Base-by-base conservation (phyloP, 225 moss, liverwort and hornwort species). In the Takakia lepidozioides region DNA sequence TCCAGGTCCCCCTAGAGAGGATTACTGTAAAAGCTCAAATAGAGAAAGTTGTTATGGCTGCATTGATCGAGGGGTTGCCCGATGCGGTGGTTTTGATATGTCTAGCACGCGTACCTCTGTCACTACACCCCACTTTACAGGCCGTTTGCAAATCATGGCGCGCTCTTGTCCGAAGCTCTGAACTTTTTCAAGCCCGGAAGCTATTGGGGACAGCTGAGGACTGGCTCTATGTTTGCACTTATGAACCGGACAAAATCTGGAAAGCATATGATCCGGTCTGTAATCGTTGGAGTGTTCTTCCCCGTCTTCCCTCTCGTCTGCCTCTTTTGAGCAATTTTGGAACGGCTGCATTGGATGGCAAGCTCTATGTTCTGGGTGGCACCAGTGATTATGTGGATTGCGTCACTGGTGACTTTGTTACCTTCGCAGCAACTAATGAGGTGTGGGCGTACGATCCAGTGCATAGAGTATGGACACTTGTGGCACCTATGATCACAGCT, bases 321-420 rank as follows among this genome's bases (percentile, higher is more conserved):
- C 53, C 68, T 43, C 66, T 71, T 50, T 60, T 90, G 43, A 59
- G 59, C 10, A 73, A 87, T 30, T 83, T 80, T 48, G 95, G 90
- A 5, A 82, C 90, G 18, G 82, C 75, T 27, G 78, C 87, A 5
- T 72, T 85, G 36, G 60, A 80, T 45, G 84, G 95, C 35, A 87
- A 75, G 78, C 84, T 95, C 36, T 95, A 75, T 29, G 80, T 95
- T 59, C 57, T 95, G 14, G 95, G 95, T 5, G 95, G 95, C 35
- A 75, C 74, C 7, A 83, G 75, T 58, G 95, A 90, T 47, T 68
- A 83, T 26, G 87, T 90, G 28, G 77, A 95, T 62, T 72, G 76
- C 19, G 65, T 55, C 27, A 90, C 87, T 24, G 90, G 90, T 13
- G 95, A 95, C 27, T 61, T 72, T 36, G 79, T 78, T 49, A 73